Evolutionary conservation across 352 stramenopile genomes (phyloP).

Genomic region (Blastocystis sp.): DNA sequence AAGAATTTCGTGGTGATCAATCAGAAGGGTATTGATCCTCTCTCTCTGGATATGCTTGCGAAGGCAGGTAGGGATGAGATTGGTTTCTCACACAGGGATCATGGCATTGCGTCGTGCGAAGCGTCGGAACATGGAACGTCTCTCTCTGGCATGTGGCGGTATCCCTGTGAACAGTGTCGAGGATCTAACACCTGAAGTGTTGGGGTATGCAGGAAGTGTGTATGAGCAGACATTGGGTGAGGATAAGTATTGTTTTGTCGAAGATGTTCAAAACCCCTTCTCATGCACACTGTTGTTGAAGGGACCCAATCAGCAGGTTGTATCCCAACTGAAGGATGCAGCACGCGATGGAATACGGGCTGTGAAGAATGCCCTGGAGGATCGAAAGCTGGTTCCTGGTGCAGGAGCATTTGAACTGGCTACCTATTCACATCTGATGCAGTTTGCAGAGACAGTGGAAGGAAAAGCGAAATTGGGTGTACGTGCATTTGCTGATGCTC

Average conservation of each 20-base stretch:
- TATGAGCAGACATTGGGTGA: constrained; percentile 94
- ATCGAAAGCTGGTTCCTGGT: constrained; percentile 86
- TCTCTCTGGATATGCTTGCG: constrained; percentile 96
- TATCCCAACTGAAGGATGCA: constrained; percentile 97
- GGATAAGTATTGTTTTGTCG: constrained; percentile 96
- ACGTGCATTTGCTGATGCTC: constrained; percentile 89
- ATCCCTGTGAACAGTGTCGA: constrained; percentile 94
- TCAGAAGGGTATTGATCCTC: constrained; percentile 97
- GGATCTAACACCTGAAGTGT: constrained; percentile 87
- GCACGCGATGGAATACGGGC: constrained; percentile 91
- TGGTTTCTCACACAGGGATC: constrained; percentile 73
- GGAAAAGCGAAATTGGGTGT: constrained; percentile 93
- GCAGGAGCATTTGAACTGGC: constrained; percentile 91
- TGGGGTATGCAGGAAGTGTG: constrained; percentile 90
- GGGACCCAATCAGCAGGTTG: constrained; percentile 92
- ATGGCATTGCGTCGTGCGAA: constrained; percentile 92
- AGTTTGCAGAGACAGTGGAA: constrained; percentile 77
- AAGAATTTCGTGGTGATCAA: constrained; percentile 98
- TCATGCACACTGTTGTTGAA: constrained; percentile 96
- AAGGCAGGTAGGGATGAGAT: constrained; percentile 76
- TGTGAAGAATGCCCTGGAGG: constrained; percentile 95
- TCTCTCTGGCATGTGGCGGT: constrained; percentile 93
- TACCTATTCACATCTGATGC: constrained; percentile 77
- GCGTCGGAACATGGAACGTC: constrained; percentile 97
- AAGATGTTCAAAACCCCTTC: constrained; percentile 89